Percentiles rank a stretch among this genome's conserved stretches.
Evolutionary conservation across 768 basidiomycete genomes (phyloP).

Genomic region (Lepiota brunneoincarnata): DNA sequence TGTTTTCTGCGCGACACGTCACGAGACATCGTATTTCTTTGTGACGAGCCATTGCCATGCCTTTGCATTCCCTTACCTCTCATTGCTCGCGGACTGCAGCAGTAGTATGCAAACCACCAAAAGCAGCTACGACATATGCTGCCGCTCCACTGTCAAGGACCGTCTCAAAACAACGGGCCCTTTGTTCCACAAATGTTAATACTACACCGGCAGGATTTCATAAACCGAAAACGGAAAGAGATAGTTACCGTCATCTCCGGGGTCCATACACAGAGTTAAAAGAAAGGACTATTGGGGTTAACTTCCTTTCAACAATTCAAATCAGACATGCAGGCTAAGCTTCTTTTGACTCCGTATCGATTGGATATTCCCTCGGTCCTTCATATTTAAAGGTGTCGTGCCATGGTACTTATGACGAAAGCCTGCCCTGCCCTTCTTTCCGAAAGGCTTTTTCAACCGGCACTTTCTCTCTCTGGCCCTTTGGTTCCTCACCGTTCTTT

Average conservation of each 20-base stretch:
- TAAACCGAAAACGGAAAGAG: slow-evolving; percentile 1
- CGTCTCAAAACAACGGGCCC: neutral
- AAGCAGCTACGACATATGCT: no score
- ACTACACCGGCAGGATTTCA: neutral
- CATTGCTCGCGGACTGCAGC: no score
- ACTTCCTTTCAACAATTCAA: slow-evolving; percentile 3
- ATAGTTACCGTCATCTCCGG: neutral
- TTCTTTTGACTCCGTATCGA: slow-evolving; percentile 1
- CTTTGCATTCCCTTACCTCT: no score
- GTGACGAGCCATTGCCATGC: no score
- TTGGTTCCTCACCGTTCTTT: neutral
- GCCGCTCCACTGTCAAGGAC: neutral
- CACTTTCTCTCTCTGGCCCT: slow-evolving; percentile 11
- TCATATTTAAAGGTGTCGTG: neutral
- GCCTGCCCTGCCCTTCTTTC: neutral
- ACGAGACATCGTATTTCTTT: no score
- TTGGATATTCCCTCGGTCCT: neutral
- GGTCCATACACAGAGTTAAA: neutral
- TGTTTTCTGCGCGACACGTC: no score
- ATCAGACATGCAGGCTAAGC: neutral
- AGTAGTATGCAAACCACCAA: no score
- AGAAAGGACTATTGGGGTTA: neutral
- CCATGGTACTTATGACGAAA: neutral
- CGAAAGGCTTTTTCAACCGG: neutral
- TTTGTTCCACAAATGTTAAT: neutral